phyloP scores from a whole-genome alignment of 495 filamentous ascomycete genomes.

The Filosporella fistucella region DNA sequence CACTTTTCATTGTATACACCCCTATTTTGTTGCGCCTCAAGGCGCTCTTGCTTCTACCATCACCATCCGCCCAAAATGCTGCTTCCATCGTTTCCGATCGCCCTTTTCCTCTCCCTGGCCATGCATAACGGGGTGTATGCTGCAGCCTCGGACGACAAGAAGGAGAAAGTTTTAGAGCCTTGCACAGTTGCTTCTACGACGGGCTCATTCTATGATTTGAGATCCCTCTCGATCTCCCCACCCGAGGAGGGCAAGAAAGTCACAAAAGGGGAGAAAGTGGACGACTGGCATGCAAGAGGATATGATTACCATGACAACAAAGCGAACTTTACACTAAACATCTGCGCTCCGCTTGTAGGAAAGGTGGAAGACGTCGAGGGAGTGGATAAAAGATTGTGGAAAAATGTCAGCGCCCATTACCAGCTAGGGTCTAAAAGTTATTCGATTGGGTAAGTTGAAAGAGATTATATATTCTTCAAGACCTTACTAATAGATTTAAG shows the following conservation, averaged over 20 bases:
- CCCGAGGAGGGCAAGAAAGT: constrained; percentile 47
- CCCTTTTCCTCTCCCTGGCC: constrained; percentile 29
- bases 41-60: constrained; percentile 16
- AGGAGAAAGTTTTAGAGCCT: constrained; percentile 42
- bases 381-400: constrained; percentile 57
- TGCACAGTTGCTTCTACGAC: constrained; percentile 78
- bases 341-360: constrained; percentile 85
- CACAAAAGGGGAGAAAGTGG: constrained; percentile 38
- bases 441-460: constrained; percentile 68
- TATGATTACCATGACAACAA: constrained; percentile 62
- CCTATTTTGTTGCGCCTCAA: constrained; percentile 19
- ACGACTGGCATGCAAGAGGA: constrained; percentile 62
- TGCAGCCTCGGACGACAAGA: constrained; percentile 29
- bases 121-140: constrained; percentile 25
- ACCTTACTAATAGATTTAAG: constrained; percentile 29
- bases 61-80: constrained; percentile 18
- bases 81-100: constrained; percentile 19
- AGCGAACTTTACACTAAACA: constrained; percentile 91
- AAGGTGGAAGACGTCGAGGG: constrained; percentile 65
- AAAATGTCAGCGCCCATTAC: constrained; percentile 92
- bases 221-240: constrained; percentile 59
- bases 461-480: not conserved
- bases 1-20: constrained; percentile 8
- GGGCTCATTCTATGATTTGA: constrained; percentile 87
- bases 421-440: constrained; percentile 66